Conservation (phyloP, 352 stramenopile species). For the Globisporangium uncinulatum region DNA sequence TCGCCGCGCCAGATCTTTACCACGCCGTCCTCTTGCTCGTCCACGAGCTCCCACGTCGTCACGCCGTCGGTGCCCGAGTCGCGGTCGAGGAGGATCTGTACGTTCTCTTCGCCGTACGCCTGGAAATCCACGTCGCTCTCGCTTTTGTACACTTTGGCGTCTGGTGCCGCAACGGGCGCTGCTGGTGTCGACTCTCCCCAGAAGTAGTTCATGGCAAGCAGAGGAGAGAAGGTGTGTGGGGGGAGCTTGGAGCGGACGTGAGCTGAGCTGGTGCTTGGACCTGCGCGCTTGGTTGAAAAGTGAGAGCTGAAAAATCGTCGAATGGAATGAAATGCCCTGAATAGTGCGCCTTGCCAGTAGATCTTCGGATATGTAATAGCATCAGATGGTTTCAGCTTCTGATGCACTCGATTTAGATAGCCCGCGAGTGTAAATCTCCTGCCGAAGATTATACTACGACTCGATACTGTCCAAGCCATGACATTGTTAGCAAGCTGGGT, state of each 20-base stretch:
- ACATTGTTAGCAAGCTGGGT: too few relatives aligned
- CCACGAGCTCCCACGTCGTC: conserved; percentile 66
- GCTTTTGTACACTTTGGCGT: conserved; percentile 33
- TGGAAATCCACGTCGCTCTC: conserved; percentile 57
- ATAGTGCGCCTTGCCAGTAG: too few relatives aligned
- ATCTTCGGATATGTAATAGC: too few relatives aligned
- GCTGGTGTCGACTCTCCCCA: conserved; percentile 12
- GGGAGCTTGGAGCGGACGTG: neutral
- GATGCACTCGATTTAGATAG: too few relatives aligned
- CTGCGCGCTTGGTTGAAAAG: too few relatives aligned
- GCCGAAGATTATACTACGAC: too few relatives aligned
- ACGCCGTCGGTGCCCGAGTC: conserved; percentile 58
- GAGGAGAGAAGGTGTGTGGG: neutral
- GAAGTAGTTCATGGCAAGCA: conserved; percentile 14
- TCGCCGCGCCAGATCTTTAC: conserved; percentile 61
- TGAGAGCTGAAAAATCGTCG: too few relatives aligned
- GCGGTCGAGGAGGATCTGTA: conserved; percentile 56
- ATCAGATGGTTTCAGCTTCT: too few relatives aligned
- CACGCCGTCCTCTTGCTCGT: conserved; percentile 36
- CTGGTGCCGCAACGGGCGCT: conserved; percentile 3
- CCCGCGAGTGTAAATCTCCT: too few relatives aligned
- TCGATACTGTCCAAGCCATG: too few relatives aligned
- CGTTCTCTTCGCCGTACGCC: conserved; percentile 55
- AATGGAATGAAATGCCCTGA: too few relatives aligned
- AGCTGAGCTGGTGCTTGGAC: neutral